Evolutionary conservation across 108 stramenopile genomes (phyloP).

Genomic region (Skeletonema grethae): DNA sequence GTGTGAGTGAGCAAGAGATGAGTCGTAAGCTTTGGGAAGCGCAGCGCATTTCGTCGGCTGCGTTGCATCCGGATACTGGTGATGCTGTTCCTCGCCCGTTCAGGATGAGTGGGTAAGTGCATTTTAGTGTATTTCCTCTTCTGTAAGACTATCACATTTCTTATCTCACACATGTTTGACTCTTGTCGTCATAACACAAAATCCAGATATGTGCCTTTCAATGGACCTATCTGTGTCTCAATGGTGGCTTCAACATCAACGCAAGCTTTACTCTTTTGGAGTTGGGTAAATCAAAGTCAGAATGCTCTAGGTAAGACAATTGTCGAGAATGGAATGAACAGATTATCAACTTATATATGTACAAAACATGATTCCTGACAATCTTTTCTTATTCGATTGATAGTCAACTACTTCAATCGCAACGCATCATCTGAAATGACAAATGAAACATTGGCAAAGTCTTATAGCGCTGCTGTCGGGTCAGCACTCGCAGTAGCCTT

Average conservation of each 20-base stretch:
- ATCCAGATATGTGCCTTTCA: constrained; percentile 56
- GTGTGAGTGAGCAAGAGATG: constrained; percentile 29
- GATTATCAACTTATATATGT: background rate
- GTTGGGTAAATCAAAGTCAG: constrained; percentile 81
- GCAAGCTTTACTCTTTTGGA: constrained; percentile 64
- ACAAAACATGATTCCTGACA: background rate
- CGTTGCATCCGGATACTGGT: constrained; percentile 92
- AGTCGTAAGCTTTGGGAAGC: constrained; percentile 45
- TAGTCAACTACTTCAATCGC: constrained; percentile 74
- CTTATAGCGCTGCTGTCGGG: constrained; percentile 84
- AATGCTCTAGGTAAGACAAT: constrained; percentile 65
- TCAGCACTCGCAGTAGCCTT: constrained; percentile 83
- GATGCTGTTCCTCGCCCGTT: constrained; percentile 78
- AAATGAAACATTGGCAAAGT: constrained; percentile 77
- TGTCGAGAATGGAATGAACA: background rate
- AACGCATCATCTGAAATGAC: constrained; percentile 86
- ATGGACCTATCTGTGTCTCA: constrained; percentile 67
- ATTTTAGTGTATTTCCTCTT: too few relatives aligned
- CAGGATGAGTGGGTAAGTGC: constrained; percentile 70
- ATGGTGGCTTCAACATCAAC: constrained; percentile 60
- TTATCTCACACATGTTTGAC: background rate
- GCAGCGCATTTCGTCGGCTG: constrained; percentile 60
- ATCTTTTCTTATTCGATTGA: background rate
- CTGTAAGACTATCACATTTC: background rate
- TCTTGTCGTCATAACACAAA: background rate